Evolutionary conservation across 2,329 filamentous ascomycete genomes (phyloP).

Genomic region (Apiospora marii): DNA sequence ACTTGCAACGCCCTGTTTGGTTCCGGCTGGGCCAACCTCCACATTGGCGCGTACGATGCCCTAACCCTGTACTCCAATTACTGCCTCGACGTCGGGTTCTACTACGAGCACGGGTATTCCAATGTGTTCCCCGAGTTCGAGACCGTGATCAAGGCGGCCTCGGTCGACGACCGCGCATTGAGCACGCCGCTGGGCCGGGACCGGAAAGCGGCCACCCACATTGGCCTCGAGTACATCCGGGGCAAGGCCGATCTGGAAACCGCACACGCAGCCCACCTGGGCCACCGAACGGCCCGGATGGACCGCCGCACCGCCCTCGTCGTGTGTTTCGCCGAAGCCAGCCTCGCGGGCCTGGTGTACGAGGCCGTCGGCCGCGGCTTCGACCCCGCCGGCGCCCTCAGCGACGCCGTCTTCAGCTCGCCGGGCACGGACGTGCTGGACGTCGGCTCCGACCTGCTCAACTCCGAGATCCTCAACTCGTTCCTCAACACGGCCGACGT

Average conservation of each 20-base stretch:
- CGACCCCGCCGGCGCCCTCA: constrained; percentile 34
- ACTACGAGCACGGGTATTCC: constrained; percentile 38
- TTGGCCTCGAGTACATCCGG: constrained; percentile 36
- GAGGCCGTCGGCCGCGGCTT: constrained; percentile 36
- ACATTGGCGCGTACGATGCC: constrained; percentile 36
- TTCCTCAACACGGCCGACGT: constrained; percentile 38
- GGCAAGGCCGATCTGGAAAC: constrained; percentile 35
- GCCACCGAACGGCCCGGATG: constrained; percentile 31
- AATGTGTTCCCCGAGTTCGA: constrained; percentile 17
- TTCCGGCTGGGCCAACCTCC: constrained; percentile 33
- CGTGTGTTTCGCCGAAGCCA: constrained; percentile 36
- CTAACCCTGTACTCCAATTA: constrained; percentile 37
- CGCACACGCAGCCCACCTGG: constrained; percentile 29
- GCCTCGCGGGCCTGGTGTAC: constrained; percentile 53
- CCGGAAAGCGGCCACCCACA: neutral
- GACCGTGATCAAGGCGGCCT: neutral
- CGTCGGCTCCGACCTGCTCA: constrained; percentile 26
- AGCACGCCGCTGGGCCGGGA: neutral
- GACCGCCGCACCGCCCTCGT: constrained; percentile 33
- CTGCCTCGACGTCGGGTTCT: constrained; percentile 37
- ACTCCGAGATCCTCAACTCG: constrained; percentile 33
- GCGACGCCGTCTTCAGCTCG: constrained; percentile 37
- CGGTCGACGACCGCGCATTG: neutral
- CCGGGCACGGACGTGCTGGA: constrained; percentile 30
- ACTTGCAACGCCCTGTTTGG: constrained; percentile 36